These are phyloP conservation scores for Chlamydomonas urium DNA, from an alignment of 139 green algal species.

Conservation along the genomic window DNA sequence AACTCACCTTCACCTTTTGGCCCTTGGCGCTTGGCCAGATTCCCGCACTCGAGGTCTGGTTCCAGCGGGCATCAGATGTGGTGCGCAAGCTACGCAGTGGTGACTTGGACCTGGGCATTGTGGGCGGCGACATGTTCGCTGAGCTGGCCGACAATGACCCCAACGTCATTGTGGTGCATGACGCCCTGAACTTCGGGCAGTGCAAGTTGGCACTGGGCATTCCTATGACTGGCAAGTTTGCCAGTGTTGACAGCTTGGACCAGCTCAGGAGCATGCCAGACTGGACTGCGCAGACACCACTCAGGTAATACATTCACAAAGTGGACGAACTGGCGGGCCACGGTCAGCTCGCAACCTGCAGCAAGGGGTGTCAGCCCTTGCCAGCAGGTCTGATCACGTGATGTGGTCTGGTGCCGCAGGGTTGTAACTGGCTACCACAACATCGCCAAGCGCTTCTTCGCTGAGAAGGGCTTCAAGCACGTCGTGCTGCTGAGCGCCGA, in stretches of 20 bases:
- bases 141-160: constrained; percentile 70
- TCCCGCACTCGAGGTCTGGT: constrained; percentile 95
- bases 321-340: no score
- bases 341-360: no score
- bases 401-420: no score
- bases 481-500: constrained; percentile 81
- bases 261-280: constrained; percentile 66
- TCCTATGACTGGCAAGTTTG: constrained; percentile 58
- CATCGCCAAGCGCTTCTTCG: constrained; percentile 75
- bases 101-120: constrained; percentile 96
- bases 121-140: constrained; percentile 94
- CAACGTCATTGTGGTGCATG: constrained; percentile 88
- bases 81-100: constrained; percentile 87
- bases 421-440: constrained; percentile 47
- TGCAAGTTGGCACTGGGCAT: constrained; percentile 94
- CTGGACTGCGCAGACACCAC: constrained; percentile 72
- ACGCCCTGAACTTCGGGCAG: constrained; percentile 86
- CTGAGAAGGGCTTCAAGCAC: constrained; percentile 77
- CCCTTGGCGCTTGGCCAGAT: no score
- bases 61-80: constrained; percentile 93
- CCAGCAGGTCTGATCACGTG: no score
- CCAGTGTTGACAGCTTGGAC: constrained; percentile 67
- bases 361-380: no score
- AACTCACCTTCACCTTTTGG: no score
- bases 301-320: no score